Base-by-base conservation (phyloP, 495 filamentous ascomycete genomes). In the Neurospora sp. region DNA sequence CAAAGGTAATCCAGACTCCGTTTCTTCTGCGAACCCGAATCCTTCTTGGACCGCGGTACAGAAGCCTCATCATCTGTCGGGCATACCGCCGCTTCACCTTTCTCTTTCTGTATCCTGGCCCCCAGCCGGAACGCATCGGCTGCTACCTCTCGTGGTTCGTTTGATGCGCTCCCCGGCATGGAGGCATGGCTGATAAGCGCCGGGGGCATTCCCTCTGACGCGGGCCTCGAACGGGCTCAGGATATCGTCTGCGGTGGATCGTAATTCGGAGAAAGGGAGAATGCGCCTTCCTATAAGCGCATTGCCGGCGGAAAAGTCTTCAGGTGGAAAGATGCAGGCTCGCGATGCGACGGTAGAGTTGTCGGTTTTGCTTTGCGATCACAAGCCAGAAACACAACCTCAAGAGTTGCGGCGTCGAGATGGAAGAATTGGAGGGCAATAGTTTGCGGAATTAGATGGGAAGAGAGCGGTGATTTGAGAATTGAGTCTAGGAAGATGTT, bases 1-100 rank as follows among this genome's bases (percentile, higher is more conserved):
- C 91, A 82, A 65, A 95, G 83, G 83, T 98, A 99, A 71, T 97
- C 92, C 68, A 90, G 78, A 77, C 90, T 96, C 74, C 89, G 90
- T 81, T 92, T 96, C 75, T 86, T 83, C 65, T 79, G 79, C 68
- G 75, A 16, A 16, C 22, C 27, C 12, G 53, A 35, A 18, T 65
- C 9, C 61, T 70, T 75, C 70, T 86, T 83, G 70, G 73, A 73
- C 31, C 74, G 74, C 38, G 72, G 71, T 70, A 80, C 76, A 75
- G 81, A 71, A 70, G 84, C 76, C 41, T 82, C 78, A 71, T 81
- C 80, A 72, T 83, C 80, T 39, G 79, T 79, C 39, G 82, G 77
- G 73, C 79, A 82, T 68, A 82, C 53, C 59, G 78, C 71, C 4
- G 75, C 72, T 16, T 81, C 71, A 9, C 39, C 77, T 42, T 71